phyloP scores from a whole-genome alignment of 768 basidiomycete genomes.

The Russula earlei region DNA sequence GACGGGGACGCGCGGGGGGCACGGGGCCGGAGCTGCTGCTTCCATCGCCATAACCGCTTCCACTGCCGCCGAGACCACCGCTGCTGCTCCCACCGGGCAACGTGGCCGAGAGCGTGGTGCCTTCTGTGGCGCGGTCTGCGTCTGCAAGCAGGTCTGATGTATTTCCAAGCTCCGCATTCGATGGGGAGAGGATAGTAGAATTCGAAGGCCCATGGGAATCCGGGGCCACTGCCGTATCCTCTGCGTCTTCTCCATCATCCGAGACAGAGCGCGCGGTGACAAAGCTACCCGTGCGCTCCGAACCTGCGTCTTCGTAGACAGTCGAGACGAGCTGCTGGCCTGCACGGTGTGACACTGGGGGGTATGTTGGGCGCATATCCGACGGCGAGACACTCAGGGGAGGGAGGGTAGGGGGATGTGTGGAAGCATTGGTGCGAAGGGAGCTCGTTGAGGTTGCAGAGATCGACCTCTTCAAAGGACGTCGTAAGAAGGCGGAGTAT shows the following conservation, averaged over 20 bases:
- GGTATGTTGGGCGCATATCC: conserved; percentile 16
- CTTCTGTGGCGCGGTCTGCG: not conserved
- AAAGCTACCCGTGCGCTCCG: conserved; percentile 27
- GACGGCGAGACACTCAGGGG: conserved; percentile 30
- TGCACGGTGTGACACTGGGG: conserved; percentile 15
- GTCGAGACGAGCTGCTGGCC: conserved; percentile 26
- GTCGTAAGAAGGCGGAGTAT: conserved; percentile 49
- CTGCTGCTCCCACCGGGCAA: not conserved
- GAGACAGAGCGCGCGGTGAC: conserved; percentile 26
- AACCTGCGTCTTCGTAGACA: conserved; percentile 26
- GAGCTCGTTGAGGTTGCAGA: conserved; percentile 43
- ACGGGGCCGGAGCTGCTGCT: not conserved
- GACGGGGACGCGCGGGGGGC: not conserved
- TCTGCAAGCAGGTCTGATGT: not conserved
- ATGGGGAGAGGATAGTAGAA: not conserved
- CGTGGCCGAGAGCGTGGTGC: conserved; percentile 1
- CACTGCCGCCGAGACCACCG: not conserved
- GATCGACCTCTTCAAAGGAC: conserved; percentile 55
- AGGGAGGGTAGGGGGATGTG: conserved; percentile 42
- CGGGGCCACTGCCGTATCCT: not conserved
- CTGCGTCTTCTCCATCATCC: conserved; percentile 15
- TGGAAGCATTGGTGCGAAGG: conserved; percentile 37
- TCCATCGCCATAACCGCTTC: not conserved
- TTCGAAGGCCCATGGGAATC: not conserved
- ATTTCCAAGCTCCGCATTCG: not conserved